Percentiles rank a stretch among this genome's conserved stretches.
Conservation (phyloP, 2,329 filamentous ascomycete genomes). For the Scedosporium boydii region DNA sequence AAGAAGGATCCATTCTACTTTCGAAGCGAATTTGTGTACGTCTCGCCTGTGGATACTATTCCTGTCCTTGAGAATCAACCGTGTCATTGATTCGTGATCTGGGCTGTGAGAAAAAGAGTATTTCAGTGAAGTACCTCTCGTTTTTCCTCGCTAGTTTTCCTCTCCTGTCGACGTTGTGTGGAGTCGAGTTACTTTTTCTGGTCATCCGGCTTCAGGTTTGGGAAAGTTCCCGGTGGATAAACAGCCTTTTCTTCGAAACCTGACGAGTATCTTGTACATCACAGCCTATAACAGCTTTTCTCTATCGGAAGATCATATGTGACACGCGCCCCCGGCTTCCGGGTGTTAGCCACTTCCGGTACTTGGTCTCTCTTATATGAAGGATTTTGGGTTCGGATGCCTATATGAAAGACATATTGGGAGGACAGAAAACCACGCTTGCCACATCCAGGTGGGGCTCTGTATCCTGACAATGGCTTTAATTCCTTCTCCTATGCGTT, state of each 20-base stretch:
- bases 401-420: not conserved
- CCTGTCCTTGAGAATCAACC: not conserved
- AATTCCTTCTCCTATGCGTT: not conserved
- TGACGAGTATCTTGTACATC: not conserved
- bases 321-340: not conserved
- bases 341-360: not conserved
- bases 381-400: not conserved
- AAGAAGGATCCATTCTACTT: not conserved
- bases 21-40: not conserved
- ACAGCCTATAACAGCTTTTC: not conserved
- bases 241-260: not conserved
- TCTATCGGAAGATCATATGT: not conserved
- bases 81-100: not conserved
- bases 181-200: not conserved
- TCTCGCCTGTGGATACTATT: slow-evolving; percentile 1
- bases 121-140: not conserved
- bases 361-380: not conserved
- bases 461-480: not conserved
- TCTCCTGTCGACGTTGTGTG: not conserved
- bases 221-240: slow-evolving; percentile 6
- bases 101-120: not conserved
- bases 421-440: not conserved
- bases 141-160: not conserved
- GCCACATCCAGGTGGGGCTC: not conserved
- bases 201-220: not conserved